Evolutionary conservation across 2,329 filamentous ascomycete genomes (phyloP).

Genomic region (Aspergillus costaricaensis): DNA sequence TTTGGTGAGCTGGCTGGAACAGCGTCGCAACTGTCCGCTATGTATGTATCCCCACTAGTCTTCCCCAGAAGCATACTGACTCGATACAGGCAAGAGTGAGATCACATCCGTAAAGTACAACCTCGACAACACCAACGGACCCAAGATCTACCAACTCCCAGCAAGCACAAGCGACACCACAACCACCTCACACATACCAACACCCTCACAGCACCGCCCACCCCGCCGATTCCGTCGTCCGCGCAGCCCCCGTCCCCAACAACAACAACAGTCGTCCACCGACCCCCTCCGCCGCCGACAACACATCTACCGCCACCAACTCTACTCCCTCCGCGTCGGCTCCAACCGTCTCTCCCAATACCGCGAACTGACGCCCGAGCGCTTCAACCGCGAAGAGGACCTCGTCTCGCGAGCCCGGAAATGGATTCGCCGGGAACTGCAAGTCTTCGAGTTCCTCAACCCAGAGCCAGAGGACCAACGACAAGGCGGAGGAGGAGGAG

Average conservation of each 20-base stretch:
- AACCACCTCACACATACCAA: constrained; percentile 11
- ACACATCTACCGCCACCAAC: constrained; percentile 69
- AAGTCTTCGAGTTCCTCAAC: constrained; percentile 75
- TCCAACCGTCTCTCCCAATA: constrained; percentile 77
- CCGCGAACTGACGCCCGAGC: constrained; percentile 67
- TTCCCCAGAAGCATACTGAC: too few species aligned
- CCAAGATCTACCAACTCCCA: constrained; percentile 60
- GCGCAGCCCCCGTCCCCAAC: constrained; percentile 22
- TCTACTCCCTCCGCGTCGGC: constrained; percentile 80
- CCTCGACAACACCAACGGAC: constrained; percentile 54
- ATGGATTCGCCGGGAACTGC: constrained; percentile 81
- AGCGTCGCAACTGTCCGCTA: constrained; percentile 72
- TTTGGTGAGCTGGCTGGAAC: constrained; percentile 76
- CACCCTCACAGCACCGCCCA: constrained; percentile 12
- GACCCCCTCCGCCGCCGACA: constrained; percentile 63
- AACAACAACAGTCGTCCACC: constrained; percentile 30
- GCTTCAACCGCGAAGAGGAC: constrained; percentile 65
- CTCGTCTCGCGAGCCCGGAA: constrained; percentile 74
- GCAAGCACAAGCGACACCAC: constrained; percentile 13
- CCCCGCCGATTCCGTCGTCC: constrained; percentile 24
- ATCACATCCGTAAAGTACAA: constrained; percentile 67
- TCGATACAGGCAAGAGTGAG: constrained; percentile 51
- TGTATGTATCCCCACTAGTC: constrained; percentile 54
- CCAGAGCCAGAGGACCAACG: constrained; percentile 31
- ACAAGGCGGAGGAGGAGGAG: neutral